A percentile compares a stretch with the other conserved stretches of the same genome.
phyloP scores from a whole-genome alignment of 208 protist species.

The Acanthamoeba castellanii region DNA sequence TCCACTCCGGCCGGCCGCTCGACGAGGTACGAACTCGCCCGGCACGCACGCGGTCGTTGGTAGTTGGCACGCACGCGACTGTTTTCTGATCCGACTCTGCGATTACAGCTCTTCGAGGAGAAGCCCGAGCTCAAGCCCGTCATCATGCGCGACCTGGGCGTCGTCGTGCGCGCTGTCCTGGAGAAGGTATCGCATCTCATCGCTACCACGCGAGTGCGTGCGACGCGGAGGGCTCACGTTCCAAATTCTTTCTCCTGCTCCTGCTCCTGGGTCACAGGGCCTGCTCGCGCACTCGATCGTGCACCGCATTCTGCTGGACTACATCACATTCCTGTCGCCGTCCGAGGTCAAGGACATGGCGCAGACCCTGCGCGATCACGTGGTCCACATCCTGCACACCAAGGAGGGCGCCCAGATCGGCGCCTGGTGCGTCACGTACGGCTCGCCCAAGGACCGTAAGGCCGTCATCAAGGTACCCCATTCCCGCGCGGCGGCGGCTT shows the following conservation, averaged over 20 bases:
- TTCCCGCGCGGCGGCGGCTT: background rate
- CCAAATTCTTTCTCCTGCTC: background rate
- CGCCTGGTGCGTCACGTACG: conserved; percentile 56
- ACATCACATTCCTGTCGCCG: conserved; percentile 11
- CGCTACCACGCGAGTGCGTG: no score
- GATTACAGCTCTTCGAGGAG: conserved; percentile 2
- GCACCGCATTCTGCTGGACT: conserved; percentile 57
- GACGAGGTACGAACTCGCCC: background rate
- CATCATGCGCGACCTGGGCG: conserved; percentile 30
- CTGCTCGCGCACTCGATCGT: conserved; percentile 47
- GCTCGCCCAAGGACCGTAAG: conserved; percentile 69
- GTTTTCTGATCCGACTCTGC: background rate
- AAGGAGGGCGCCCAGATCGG: conserved; percentile 67
- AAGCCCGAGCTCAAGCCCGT: conserved; percentile 6
- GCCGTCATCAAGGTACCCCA: conserved; percentile 51
- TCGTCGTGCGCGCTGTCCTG: conserved; percentile 12
- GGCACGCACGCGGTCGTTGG: no score
- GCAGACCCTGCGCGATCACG: conserved; percentile 35
- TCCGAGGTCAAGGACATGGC: conserved; percentile 60
- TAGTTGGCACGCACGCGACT: no score
- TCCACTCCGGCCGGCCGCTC: background rate
- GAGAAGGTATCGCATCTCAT: background rate
- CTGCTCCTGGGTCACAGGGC: background rate
- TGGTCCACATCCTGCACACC: conserved; percentile 70
- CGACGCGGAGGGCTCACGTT: no score